phyloP scores from a whole-genome alignment of 345 rosid genomes.

The Angophora floribunda region DNA sequence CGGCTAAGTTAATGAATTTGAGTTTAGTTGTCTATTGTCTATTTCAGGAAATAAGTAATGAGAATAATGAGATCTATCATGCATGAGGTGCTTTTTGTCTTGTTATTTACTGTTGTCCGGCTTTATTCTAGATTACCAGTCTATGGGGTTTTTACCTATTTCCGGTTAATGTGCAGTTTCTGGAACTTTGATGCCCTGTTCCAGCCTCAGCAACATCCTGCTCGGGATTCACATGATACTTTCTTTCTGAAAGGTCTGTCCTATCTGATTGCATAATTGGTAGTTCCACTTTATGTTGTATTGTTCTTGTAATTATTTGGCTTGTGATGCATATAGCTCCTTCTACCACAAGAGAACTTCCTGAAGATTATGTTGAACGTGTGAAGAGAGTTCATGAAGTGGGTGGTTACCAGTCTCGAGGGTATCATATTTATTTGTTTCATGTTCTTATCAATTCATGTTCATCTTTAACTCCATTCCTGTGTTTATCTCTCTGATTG shows the following conservation, averaged over 20 bases:
- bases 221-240: slow-evolving; percentile 97
- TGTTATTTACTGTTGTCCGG: neutral
- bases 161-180: slow-evolving; percentile 47
- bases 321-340: slow-evolving; percentile 40
- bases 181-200: slow-evolving; percentile 96
- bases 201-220: slow-evolving; percentile 99
- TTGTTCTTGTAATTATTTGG: neutral
- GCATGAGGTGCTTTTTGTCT: neutral
- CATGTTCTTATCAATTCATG: neutral
- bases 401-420: slow-evolving; percentile 93
- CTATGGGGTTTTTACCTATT: neutral
- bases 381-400: slow-evolving; percentile 73
- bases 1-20: neutral
- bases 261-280: neutral
- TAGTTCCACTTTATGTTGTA: neutral
- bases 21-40: neutral
- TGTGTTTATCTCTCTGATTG: neutral
- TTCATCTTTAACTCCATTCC: neutral
- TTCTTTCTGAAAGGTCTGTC: slow-evolving; percentile 71
- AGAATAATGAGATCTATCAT: neutral
- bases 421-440: slow-evolving; percentile 29
- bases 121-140: neutral
- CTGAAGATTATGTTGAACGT: slow-evolving; percentile 80
- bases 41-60: neutral
- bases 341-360: slow-evolving; percentile 59